Conservation (phyloP, 768 basidiomycete genomes). For the Kwoniella sp. region DNA sequence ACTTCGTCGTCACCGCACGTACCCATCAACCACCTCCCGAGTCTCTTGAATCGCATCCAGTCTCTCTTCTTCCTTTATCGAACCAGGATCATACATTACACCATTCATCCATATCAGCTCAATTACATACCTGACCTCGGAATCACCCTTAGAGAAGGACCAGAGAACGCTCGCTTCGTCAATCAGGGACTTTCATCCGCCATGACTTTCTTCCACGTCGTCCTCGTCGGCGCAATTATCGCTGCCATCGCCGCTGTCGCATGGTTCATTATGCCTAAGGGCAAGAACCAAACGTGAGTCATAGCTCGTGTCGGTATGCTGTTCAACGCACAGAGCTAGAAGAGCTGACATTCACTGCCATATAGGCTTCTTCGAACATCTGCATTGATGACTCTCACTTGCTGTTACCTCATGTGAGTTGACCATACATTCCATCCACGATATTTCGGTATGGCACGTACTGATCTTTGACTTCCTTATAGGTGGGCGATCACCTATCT, state of each 20-base stretch:
- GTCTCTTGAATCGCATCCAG: neutral
- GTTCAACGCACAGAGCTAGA: neutral
- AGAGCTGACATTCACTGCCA: constrained; percentile 21
- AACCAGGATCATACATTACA: too few species aligned
- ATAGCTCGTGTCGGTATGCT: neutral
- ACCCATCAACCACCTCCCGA: too few species aligned
- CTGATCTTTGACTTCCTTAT: neutral
- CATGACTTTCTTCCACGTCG: constrained; percentile 64
- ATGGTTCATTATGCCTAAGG: constrained; percentile 77
- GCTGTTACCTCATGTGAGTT: constrained; percentile 78
- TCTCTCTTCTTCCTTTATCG: neutral
- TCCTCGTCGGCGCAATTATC: constrained; percentile 69
- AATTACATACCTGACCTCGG: too few species aligned
- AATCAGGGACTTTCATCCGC: neutral
- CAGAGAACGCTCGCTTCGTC: neutral
- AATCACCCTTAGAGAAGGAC: too few species aligned
- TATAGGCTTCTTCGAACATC: constrained; percentile 78
- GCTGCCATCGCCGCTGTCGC: constrained; percentile 67
- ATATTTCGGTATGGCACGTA: neutral
- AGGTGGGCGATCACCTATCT: constrained; percentile 93
- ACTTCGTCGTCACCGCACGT: neutral
- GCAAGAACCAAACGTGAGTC: constrained; percentile 84
- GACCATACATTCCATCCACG: neutral
- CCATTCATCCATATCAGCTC: too few species aligned
- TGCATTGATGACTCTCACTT: constrained; percentile 73